Evolutionary conservation across 805 yeast genomes (phyloP), one percentile per base, ranked within the genome.

Genomic region (Sporopachydermia lactativora): DNA sequence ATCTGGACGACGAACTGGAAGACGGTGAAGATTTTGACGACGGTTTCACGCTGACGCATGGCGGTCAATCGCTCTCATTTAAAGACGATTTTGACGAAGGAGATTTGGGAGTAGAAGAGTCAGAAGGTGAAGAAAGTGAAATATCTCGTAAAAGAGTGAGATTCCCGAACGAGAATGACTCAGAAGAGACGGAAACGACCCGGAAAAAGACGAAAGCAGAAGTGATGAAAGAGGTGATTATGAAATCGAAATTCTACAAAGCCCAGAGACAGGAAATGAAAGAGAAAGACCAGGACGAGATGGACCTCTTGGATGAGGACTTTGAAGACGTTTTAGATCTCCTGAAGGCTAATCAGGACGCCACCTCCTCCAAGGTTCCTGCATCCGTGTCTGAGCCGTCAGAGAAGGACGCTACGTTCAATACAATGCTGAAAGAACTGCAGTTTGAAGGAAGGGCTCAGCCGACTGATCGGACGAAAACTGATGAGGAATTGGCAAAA

Each of bases 61-160:
- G 68, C 37, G 96, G 95, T 15, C 72, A 78, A 48, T 62, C 81
- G 0, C 62, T 86, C 35, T 61, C 78, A 0, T 57, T 75, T 19
- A 71, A 65, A n/a, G 81, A 73, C 44, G 77, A 68, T 44, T 69
- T 70, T 41, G 66, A 65, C 19, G 73, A 64, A 24, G 75, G 66
- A 18, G 75, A 64, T 45, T 51, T 63, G 34, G 64, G 65, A 4
- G 42, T 55, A 5, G 55, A 50, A 4, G 62, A 56, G 15, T 65
- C 59, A 5, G 67, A 59, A 28, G 64, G 60, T 19, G 60, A 56
- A 6, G 53, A 46, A 18, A 61, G 44, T 17, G 58, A 49, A 24
- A 24, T 24, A 24, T 24, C 31, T 8, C 31, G 31, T 24, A 24
- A 24, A n/a, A 24, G 31, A 24, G 8, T 24, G n/a, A 24, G 31